These are phyloP conservation scores for Xerocomus nothofagi DNA, from an alignment of 1,284 basidiomycete species.

Conservation along the genomic window DNA sequence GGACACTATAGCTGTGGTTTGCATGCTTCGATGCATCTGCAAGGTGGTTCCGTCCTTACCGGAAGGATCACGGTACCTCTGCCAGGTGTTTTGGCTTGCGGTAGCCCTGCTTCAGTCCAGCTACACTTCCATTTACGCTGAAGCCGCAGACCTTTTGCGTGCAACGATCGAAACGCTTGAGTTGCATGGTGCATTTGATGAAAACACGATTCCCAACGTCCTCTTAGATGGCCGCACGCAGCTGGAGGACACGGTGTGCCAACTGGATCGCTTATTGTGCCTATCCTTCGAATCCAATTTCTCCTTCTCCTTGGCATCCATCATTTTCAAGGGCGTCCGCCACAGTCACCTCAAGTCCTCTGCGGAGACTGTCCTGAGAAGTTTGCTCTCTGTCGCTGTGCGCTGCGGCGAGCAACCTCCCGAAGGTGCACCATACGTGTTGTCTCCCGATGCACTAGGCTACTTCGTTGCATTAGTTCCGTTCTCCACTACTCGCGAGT, in stretches of 20 bases:
- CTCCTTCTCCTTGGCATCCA: slow-evolving; percentile 78
- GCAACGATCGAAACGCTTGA: slow-evolving; percentile 71
- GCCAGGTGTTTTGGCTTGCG: slow-evolving; percentile 82
- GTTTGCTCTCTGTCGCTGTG: slow-evolving; percentile 57
- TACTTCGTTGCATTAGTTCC: slow-evolving; percentile 84
- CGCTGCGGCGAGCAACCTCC: slow-evolving; percentile 43
- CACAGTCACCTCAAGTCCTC: slow-evolving; percentile 61
- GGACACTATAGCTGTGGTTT: slow-evolving; percentile 75
- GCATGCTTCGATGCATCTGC: slow-evolving; percentile 84
- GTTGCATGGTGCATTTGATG: slow-evolving; percentile 54
- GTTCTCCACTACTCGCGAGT: slow-evolving; percentile 54
- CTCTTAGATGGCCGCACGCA: slow-evolving; percentile 66
- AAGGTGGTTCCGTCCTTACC: slow-evolving; percentile 73
- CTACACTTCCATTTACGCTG: slow-evolving; percentile 71
- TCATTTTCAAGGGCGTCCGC: slow-evolving; percentile 85
- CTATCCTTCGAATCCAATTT: slow-evolving; percentile 80
- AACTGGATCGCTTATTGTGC: slow-evolving; percentile 72
- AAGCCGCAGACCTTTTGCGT: slow-evolving; percentile 66
- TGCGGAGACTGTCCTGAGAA: slow-evolving; percentile 58
- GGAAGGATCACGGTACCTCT: slow-evolving; percentile 69
- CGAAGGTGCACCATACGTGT: slow-evolving; percentile 40
- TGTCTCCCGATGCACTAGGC: slow-evolving; percentile 66
- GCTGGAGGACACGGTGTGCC: slow-evolving; percentile 67
- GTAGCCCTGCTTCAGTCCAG: slow-evolving; percentile 79
- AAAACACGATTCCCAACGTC: slow-evolving; percentile 53